Conservation (phyloP, 768 basidiomycete species). For the Russula vinacea region DNA sequence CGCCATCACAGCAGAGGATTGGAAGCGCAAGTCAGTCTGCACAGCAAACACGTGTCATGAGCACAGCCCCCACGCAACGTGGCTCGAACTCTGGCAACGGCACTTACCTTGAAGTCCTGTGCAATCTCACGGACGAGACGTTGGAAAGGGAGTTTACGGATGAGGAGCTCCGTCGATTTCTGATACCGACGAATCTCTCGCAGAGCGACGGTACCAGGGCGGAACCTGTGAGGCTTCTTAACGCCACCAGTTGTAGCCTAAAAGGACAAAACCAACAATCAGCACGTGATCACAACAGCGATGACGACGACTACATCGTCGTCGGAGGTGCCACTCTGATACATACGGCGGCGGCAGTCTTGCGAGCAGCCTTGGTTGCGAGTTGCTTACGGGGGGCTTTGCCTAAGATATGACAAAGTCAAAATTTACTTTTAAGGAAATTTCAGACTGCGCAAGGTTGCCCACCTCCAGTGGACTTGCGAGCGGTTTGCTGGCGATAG, state of each 20-base stretch:
- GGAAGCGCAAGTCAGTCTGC: conserved; percentile 90
- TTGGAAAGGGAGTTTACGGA: conserved; percentile 99
- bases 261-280: conserved; percentile 8
- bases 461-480: conserved; percentile 96
- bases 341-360: conserved; percentile 70
- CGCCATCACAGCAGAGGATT: conserved; percentile 92
- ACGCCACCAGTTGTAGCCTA: conserved; percentile 90
- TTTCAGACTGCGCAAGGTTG: conserved; percentile 38
- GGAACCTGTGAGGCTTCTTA: conserved; percentile 99
- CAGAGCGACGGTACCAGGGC: conserved; percentile 96
- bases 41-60: conserved; percentile 21
- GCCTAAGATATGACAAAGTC: conserved; percentile 45
- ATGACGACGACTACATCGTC: conserved; percentile 33
- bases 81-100: neutral
- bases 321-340: conserved; percentile 27
- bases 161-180: conserved; percentile 97
- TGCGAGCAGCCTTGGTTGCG: conserved; percentile 93
- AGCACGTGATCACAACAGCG: conserved; percentile 25
- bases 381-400: conserved; percentile 93
- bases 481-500: conserved; percentile 84
- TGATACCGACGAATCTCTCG: conserved; percentile 99
- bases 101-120: conserved; percentile 87
- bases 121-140: conserved; percentile 95
- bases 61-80: conserved; percentile 5
- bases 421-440: conserved; percentile 31